Percentiles rank a stretch among this genome's conserved stretches.
These are phyloP conservation scores for Gossypium aridum DNA, from an alignment of 441 rosid genomes.

Conservation along the genomic window DNA sequence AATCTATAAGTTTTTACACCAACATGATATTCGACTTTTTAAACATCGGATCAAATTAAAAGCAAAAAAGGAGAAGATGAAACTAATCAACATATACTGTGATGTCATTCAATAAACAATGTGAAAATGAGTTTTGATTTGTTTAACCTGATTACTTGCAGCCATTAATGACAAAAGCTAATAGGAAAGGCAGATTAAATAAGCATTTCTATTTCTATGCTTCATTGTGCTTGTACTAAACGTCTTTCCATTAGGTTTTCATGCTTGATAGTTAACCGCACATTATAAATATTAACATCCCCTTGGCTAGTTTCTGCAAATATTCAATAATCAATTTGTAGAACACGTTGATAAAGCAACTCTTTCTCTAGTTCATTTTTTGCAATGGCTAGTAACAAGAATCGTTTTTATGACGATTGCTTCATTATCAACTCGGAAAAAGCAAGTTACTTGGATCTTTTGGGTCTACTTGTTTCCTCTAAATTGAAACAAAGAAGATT, in stretches of 20 bases:
- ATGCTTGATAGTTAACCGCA: neutral
- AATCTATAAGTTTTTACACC: no score
- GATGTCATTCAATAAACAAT: no score
- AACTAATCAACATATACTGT: no score
- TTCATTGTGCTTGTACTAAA: neutral
- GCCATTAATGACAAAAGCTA: no score
- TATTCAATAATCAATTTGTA: neutral
- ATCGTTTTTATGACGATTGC: conserved; percentile 17
- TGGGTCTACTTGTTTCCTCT: conserved; percentile 35
- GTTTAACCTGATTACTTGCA: no score
- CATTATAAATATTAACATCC: neutral
- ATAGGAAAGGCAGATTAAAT: neutral
- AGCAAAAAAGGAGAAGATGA: no score
- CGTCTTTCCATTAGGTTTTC: neutral
- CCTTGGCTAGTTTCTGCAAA: neutral
- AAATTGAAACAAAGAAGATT: conserved; percentile 28
- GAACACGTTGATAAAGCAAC: conserved; percentile 10
- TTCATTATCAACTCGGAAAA: conserved; percentile 41
- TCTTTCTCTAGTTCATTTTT: neutral
- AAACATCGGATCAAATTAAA: no score
- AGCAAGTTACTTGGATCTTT: conserved; percentile 38
- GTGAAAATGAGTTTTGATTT: no score
- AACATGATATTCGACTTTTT: no score
- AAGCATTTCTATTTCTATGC: neutral
- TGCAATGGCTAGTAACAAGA: conserved; percentile 17